Conservation (phyloP, 148 eudicot genomes). For the Camellia japonica region DNA sequence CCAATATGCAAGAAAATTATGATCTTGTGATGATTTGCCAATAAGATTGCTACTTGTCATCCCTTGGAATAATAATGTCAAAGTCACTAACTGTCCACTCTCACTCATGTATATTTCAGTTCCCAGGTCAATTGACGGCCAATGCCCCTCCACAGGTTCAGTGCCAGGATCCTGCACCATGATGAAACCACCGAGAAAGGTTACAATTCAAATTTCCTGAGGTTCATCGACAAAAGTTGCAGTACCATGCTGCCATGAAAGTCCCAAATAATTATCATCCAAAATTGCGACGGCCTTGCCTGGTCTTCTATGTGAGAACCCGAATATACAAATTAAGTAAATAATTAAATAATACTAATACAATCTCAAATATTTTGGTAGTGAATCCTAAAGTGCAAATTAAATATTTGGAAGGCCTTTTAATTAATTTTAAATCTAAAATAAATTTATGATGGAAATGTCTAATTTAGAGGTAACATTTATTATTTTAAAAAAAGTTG, state of each 20-base stretch:
- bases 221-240: too few species aligned
- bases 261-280: slow-evolving; percentile 23
- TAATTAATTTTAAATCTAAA: too few species aligned
- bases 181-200: neutral
- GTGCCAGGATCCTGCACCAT: slow-evolving; percentile 60
- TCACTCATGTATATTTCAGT: slow-evolving; percentile 36
- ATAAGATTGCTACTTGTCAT: neutral
- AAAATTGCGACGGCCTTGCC: slow-evolving; percentile 32
- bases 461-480: too few species aligned
- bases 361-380: too few species aligned
- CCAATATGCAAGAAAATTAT: neutral
- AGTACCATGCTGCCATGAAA: neutral
- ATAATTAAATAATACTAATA: too few species aligned
- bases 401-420: too few species aligned
- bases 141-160: slow-evolving; percentile 27
- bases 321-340: too few species aligned
- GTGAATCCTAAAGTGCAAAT: too few species aligned
- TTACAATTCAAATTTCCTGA: too few species aligned
- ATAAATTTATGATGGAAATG: too few species aligned
- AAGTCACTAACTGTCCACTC: slow-evolving; percentile 58
- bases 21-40: neutral
- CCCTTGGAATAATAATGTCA: slow-evolving; percentile 33
- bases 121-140: slow-evolving; percentile 51
- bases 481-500: too few species aligned
- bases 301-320: neutral